Percentiles rank a stretch among this genome's conserved stretches.
Evolutionary conservation across 768 basidiomycete genomes (phyloP).

Genomic region (Lactifluus piperatus): DNA sequence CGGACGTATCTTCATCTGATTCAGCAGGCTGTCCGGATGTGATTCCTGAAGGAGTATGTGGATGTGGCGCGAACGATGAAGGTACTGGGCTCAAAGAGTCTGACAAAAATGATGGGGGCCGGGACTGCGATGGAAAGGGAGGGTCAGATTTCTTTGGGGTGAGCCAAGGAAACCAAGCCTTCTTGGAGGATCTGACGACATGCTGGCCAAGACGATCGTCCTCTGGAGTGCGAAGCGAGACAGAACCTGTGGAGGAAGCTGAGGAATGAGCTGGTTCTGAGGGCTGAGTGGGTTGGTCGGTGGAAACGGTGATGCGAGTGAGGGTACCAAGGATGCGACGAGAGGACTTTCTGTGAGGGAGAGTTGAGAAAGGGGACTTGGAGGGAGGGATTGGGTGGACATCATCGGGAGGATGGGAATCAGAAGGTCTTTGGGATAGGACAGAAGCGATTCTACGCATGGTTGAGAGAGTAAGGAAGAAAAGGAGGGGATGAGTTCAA

Average conservation of each 20-base stretch:
- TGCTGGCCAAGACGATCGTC: slow-evolving; percentile 34
- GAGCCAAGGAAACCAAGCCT: slow-evolving; percentile 52
- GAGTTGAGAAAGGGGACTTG: neutral
- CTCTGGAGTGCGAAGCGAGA: slow-evolving; percentile 46
- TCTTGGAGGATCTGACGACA: slow-evolving; percentile 26
- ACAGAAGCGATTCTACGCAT: slow-evolving; percentile 62
- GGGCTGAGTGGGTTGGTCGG: slow-evolving; percentile 23
- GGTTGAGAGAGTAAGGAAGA: neutral
- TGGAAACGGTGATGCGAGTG: slow-evolving; percentile 24
- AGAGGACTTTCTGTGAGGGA: slow-evolving; percentile 7
- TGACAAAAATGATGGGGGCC: neutral
- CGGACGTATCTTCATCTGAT: slow-evolving; percentile 20
- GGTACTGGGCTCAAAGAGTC: neutral
- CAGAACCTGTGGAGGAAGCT: slow-evolving; percentile 47
- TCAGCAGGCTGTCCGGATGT: neutral
- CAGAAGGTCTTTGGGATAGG: slow-evolving; percentile 33
- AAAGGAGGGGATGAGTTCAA: neutral
- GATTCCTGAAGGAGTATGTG: neutral
- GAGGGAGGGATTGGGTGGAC: slow-evolving; percentile 26
- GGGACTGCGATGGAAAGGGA: neutral
- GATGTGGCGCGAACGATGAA: neutral
- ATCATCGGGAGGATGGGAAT: slow-evolving; percentile 27
- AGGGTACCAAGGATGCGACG: slow-evolving; percentile 11
- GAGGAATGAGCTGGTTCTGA: slow-evolving; percentile 40
- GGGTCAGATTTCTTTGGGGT: slow-evolving; percentile 26